Percentiles rank a stretch among this genome's conserved stretches.
Conservation (phyloP, 345 rosid species). For the Erysimum cheiranthoides region DNA sequence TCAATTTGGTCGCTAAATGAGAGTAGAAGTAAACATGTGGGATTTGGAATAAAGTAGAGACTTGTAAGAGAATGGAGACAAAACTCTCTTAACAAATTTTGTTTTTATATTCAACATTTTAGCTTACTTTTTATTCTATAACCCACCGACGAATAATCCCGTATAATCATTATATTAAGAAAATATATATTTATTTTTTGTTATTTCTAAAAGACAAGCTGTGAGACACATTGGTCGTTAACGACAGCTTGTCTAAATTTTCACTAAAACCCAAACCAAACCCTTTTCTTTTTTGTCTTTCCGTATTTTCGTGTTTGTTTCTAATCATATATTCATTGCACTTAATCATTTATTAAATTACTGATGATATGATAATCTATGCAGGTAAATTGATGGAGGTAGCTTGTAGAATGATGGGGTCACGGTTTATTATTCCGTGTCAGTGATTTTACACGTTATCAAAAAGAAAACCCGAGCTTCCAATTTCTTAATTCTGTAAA, state of each 20-base stretch:
- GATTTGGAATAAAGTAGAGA: slow-evolving; percentile 45
- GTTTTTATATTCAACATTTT: slow-evolving; percentile 9
- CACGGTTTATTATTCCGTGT: slow-evolving; percentile 61
- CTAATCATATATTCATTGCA: slow-evolving; percentile 20
- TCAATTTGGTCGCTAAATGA: slow-evolving; percentile 22
- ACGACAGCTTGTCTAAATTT: slow-evolving; percentile 42
- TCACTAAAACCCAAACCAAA: slow-evolving; percentile 39
- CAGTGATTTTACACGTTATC: slow-evolving; percentile 52
- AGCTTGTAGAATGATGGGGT: slow-evolving; percentile 78
- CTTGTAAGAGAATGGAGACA: slow-evolving; percentile 37
- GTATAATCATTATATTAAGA: slow-evolving; percentile 16
- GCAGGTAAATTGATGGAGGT: slow-evolving; percentile 94
- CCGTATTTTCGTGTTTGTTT: slow-evolving; percentile 9
- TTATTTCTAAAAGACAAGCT: slow-evolving; percentile 47
- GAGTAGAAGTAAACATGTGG: slow-evolving; percentile 44
- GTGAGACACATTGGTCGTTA: slow-evolving; percentile 55
- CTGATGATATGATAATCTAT: slow-evolving; percentile 15
- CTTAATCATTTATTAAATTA: background rate
- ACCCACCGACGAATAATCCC: slow-evolving; percentile 46
- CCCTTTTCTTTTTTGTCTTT: slow-evolving; percentile 6
- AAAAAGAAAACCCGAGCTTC: slow-evolving; percentile 30
- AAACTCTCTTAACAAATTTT: slow-evolving; percentile 32
- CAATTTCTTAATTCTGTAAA: slow-evolving; percentile 49
- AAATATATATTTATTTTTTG: background rate
- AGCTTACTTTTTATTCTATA: background rate